Conservation (phyloP, 495 filamentous ascomycete species). For the Tuber umbilicatum region DNA sequence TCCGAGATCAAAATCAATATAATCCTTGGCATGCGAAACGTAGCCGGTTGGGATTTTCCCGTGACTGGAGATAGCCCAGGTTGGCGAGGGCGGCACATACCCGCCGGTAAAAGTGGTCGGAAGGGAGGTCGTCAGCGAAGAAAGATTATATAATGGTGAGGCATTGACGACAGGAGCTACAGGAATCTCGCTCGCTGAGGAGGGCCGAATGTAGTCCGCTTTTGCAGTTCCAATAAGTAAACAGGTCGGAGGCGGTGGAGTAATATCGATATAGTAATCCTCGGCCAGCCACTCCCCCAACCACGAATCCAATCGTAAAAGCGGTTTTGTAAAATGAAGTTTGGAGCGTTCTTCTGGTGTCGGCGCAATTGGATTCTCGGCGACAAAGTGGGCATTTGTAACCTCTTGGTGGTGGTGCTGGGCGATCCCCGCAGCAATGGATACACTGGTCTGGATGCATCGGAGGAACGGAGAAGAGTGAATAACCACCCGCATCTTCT, state of each 20-base stretch:
- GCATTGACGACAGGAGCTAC: constrained; percentile 9
- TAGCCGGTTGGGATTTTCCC: constrained; percentile 81
- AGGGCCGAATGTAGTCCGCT: constrained; percentile 45
- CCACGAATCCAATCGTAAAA: constrained; percentile 80
- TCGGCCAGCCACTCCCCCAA: constrained; percentile 93
- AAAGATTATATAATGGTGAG: constrained; percentile 30
- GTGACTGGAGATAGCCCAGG: constrained; percentile 72
- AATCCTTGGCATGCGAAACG: constrained; percentile 84
- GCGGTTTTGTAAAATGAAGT: constrained; percentile 48
- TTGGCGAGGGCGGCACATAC: constrained; percentile 71
- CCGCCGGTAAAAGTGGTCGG: constrained; percentile 36
- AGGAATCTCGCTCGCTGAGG: constrained; percentile 7
- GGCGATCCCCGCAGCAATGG: constrained; percentile 79
- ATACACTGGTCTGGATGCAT: constrained; percentile 87
- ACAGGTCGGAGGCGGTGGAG: constrained; percentile 74
- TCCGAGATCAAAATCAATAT: constrained; percentile 75
- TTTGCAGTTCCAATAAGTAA: constrained; percentile 85
- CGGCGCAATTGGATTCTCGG: constrained; percentile 32
- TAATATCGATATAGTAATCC: constrained; percentile 87
- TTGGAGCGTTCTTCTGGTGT: constrained; percentile 27
- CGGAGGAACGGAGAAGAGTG: constrained; percentile 89
- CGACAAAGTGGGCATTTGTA: constrained; percentile 30
- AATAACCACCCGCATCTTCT: constrained; percentile 70
- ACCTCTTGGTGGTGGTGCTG: constrained; percentile 50
- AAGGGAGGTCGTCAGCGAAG: constrained; percentile 22